Evolutionary conservation across 2,329 filamentous ascomycete species (phyloP).

Genomic region (Pezicula radicicola): DNA sequence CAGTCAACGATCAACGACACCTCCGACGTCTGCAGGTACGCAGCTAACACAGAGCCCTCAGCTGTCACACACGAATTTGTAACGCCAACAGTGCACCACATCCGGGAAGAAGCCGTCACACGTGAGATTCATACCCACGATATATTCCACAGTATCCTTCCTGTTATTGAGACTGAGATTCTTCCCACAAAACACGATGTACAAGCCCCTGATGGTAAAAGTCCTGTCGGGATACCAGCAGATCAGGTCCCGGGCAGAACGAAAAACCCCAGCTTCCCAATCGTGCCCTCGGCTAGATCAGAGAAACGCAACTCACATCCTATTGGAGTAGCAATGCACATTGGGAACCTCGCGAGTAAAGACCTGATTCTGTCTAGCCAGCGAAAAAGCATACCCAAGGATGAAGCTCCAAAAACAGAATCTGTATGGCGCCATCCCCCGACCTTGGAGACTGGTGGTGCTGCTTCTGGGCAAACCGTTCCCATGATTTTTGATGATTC

Average conservation of each 20-base stretch:
- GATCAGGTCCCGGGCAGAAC: slow-evolving; percentile 32
- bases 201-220: slow-evolving; percentile 32
- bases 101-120: slow-evolving; percentile 43
- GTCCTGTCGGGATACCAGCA: slow-evolving; percentile 42
- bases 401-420: slow-evolving; percentile 20
- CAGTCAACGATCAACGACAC: too few relatives aligned
- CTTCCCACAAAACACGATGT: slow-evolving; percentile 47
- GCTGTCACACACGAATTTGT: slow-evolving; percentile 49
- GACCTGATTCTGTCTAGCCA: slow-evolving; percentile 18
- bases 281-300: neutral
- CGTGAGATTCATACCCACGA: slow-evolving; percentile 53
- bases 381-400: slow-evolving; percentile 18
- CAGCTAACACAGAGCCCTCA: slow-evolving; percentile 23
- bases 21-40: neutral
- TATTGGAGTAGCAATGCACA: slow-evolving; percentile 2
- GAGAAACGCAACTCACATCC: neutral
- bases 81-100: slow-evolving; percentile 38
- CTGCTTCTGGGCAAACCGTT: slow-evolving; percentile 7
- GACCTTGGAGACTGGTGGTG: slow-evolving; percentile 13
- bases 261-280: neutral
- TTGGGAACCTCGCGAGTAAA: neutral
- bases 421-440: slow-evolving; percentile 26
- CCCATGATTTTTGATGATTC: slow-evolving; percentile 13
- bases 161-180: slow-evolving; percentile 49
- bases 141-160: slow-evolving; percentile 48